Evolutionary conservation across 1,139 yeast species (phyloP).

Genomic region (Arxiozyma telluris): DNA sequence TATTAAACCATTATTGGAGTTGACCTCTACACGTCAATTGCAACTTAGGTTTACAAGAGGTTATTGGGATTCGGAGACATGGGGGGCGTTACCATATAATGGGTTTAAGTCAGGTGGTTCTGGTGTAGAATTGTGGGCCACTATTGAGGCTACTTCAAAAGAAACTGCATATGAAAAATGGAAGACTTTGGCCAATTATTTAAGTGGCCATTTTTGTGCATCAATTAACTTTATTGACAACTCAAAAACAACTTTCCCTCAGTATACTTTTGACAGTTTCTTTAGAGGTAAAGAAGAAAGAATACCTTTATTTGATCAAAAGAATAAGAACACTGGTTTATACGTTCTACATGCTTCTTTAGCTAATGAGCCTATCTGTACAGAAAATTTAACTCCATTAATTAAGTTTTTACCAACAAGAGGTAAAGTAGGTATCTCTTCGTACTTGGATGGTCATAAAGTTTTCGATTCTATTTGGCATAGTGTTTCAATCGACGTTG

Average conservation of each 20-base stretch:
- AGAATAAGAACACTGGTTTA: conserved; percentile 31
- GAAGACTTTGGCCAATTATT: conserved; percentile 60
- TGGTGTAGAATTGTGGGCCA: conserved; percentile 91
- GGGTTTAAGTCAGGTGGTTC: conserved; percentile 83
- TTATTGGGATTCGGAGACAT: conserved; percentile 83
- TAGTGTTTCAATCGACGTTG: conserved; percentile 77
- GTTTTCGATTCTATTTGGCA: conserved; percentile 96
- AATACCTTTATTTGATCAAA: conserved; percentile 25
- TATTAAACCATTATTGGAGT: conserved; percentile 65
- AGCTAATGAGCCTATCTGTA: conserved; percentile 94
- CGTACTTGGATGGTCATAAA: conserved; percentile 86
- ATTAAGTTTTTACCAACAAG: conserved; percentile 83
- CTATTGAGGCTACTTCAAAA: conserved; percentile 54
- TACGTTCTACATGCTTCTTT: conserved; percentile 73
- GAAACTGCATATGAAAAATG: conserved; percentile 56
- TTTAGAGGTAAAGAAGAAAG: conserved; percentile 6
- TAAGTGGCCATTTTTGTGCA: conserved; percentile 93
- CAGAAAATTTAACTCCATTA: conserved; percentile 94
- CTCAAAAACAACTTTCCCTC: conserved; percentile 69
- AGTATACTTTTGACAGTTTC: conserved; percentile 37
- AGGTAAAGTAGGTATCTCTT: conserved; percentile 83
- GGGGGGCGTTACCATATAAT: conserved; percentile 74
- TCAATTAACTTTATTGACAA: conserved; percentile 82
- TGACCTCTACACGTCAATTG: conserved; percentile 61
- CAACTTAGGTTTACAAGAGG: conserved; percentile 88